These are phyloP conservation scores for Coemansia sp. DNA, from an alignment of 192 early-diverging fungal genomes.

Conservation along the genomic window DNA sequence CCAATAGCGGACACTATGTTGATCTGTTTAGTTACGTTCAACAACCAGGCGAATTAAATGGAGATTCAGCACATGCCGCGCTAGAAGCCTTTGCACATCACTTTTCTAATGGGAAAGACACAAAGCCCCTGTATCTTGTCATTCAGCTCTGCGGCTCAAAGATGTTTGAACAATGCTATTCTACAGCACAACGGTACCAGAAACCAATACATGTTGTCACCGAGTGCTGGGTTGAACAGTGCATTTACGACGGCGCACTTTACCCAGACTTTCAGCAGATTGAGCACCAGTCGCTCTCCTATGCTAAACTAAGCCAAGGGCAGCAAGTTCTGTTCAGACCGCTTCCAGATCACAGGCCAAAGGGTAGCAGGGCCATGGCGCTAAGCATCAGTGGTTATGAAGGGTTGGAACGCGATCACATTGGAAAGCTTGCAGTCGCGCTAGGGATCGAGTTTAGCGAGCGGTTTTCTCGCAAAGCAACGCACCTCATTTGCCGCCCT, in stretches of 20 bases:
- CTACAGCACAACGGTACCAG: background rate
- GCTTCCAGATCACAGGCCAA: background rate
- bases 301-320: conserved; percentile 21
- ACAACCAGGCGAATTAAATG: background rate
- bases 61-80: background rate
- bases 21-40: conserved; percentile 9
- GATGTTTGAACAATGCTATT: conserved; percentile 15
- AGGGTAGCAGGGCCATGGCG: background rate
- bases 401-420: conserved; percentile 58
- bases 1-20: conserved; percentile 28
- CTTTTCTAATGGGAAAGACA: background rate
- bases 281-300: conserved; percentile 1
- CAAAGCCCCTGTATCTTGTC: conserved; percentile 21
- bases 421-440: conserved; percentile 46
- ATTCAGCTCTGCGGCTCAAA: conserved; percentile 27
- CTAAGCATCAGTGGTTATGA: conserved; percentile 63
- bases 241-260: conserved; percentile 43
- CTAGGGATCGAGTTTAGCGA: conserved; percentile 57
- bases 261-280: conserved; percentile 36
- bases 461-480: conserved; percentile 59
- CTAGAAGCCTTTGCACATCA: conserved; percentile 5
- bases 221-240: conserved; percentile 64
- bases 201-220: conserved; percentile 49
- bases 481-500: conserved; percentile 67
- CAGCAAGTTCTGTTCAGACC: conserved; percentile 52